Evolutionary conservation across 2,329 filamentous ascomycete species (phyloP).

Genomic region (Apiospora pterosperma): DNA sequence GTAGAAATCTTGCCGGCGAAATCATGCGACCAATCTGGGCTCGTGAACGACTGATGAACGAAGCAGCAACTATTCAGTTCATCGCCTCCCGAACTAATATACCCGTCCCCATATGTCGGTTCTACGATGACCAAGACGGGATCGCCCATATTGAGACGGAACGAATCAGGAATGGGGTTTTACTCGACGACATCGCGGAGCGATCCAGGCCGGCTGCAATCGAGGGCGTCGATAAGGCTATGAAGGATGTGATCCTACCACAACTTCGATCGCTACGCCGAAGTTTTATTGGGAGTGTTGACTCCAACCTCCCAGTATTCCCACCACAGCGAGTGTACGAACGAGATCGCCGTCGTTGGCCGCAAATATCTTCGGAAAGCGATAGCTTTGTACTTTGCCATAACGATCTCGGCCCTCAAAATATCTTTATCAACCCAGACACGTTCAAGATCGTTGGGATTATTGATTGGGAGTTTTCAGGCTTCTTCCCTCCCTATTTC

Average conservation of each 20-base stretch:
- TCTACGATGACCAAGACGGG: neutral
- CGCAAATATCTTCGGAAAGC: neutral
- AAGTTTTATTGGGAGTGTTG: neutral
- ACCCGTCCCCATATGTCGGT: neutral
- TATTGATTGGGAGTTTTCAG: neutral
- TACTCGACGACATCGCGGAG: neutral
- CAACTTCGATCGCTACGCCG: neutral
- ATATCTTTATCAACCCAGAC: neutral
- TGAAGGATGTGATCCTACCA: neutral
- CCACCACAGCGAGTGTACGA: neutral
- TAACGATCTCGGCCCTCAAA: neutral
- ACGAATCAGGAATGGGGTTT: neutral
- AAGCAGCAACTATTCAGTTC: neutral
- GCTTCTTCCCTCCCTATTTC: neutral
- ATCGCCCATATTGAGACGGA: neutral
- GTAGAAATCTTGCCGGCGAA: neutral
- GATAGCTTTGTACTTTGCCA: neutral
- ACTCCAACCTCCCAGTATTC: neutral
- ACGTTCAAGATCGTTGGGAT: neutral
- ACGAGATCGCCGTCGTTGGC: neutral
- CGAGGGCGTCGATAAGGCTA: neutral
- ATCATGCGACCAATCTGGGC: neutral
- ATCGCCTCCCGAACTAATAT: neutral
- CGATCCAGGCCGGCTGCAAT: neutral
- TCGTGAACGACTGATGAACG: neutral